Evolutionary conservation across 139 green algal genomes (phyloP).

Genomic region (Tetratostichococcus sp.): DNA sequence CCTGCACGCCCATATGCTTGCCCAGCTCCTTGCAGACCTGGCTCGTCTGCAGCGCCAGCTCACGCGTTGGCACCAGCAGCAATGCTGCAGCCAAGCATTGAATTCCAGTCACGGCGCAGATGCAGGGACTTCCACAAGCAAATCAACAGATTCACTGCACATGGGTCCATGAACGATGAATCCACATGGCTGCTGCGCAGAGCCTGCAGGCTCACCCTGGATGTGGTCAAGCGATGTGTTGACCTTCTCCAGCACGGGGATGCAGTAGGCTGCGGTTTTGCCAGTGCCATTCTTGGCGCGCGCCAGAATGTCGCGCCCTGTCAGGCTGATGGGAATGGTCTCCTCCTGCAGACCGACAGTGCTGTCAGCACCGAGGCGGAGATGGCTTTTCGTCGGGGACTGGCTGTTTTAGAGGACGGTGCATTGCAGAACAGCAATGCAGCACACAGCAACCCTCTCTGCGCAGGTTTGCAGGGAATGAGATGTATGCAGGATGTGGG

Average conservation of each 20-base stretch:
- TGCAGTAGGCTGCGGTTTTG: slow-evolving; percentile 98
- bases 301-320: slow-evolving; percentile 94
- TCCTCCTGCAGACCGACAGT: slow-evolving; percentile 87
- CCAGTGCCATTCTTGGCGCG: slow-evolving; percentile 99
- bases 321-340: slow-evolving; percentile 96
- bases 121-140: too few species aligned
- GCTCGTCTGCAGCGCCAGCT: slow-evolving; percentile 96
- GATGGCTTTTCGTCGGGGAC: too few species aligned
- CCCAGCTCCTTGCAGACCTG: slow-evolving; percentile 97
- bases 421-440: too few species aligned
- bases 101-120: too few species aligned
- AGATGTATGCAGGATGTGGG: not conserved
- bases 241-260: slow-evolving; percentile 94
- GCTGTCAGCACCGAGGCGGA: too few species aligned
- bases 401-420: too few species aligned
- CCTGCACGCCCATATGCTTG: slow-evolving; percentile 86
- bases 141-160: too few species aligned
- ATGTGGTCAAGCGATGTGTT: slow-evolving; percentile 84
- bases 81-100: slow-evolving; percentile 63
- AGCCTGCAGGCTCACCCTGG: slow-evolving; percentile 83
- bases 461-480: slow-evolving; percentile 9
- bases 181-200: too few species aligned
- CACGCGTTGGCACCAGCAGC: slow-evolving; percentile 94
- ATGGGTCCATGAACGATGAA: too few species aligned
- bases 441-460: too few species aligned